Evolutionary conservation across 768 basidiomycete species (phyloP).

Genomic region (Butyriboletus loyo): DNA sequence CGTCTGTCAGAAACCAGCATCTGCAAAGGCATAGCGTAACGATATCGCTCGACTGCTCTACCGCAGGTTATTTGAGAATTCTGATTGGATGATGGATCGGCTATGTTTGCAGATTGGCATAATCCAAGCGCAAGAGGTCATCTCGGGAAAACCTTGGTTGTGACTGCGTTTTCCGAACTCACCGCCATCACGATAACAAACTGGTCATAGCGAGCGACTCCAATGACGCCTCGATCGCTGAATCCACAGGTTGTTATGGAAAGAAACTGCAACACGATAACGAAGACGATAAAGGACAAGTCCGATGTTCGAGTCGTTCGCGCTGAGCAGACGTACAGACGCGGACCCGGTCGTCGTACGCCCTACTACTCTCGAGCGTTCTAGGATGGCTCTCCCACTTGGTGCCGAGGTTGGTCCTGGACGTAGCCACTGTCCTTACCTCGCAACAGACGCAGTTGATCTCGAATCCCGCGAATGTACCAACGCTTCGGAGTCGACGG

Average conservation of each 20-base stretch:
- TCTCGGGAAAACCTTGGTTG: slow-evolving; percentile 69
- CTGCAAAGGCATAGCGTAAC: no score
- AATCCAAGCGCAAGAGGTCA: slow-evolving; percentile 84
- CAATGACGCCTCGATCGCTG: slow-evolving; percentile 71
- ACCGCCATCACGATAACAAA: slow-evolving; percentile 44
- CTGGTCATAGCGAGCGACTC: slow-evolving; percentile 83
- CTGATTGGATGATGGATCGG: no score
- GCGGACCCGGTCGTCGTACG: not conserved
- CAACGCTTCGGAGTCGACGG: slow-evolving; percentile 18
- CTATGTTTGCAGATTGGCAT: slow-evolving; percentile 89
- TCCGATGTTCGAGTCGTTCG: not conserved
- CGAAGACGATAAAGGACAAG: slow-evolving; percentile 2
- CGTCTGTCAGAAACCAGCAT: slow-evolving; percentile 85
- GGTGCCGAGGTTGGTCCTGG: not conserved
- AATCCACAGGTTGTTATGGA: slow-evolving; percentile 78
- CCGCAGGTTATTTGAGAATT: no score
- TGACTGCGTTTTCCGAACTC: not conserved
- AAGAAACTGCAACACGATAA: slow-evolving; percentile 61
- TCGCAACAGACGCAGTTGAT: slow-evolving; percentile 19
- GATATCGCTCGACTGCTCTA: no score
- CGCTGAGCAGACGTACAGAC: slow-evolving; percentile 41
- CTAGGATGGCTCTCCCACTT: slow-evolving; percentile 52
- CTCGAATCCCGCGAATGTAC: slow-evolving; percentile 14
- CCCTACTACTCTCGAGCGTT: slow-evolving; percentile 42
- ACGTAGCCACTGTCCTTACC: not conserved